phyloP scores from a whole-genome alignment of 176 grass and related monocot species.

The Eragrostis curvula region DNA sequence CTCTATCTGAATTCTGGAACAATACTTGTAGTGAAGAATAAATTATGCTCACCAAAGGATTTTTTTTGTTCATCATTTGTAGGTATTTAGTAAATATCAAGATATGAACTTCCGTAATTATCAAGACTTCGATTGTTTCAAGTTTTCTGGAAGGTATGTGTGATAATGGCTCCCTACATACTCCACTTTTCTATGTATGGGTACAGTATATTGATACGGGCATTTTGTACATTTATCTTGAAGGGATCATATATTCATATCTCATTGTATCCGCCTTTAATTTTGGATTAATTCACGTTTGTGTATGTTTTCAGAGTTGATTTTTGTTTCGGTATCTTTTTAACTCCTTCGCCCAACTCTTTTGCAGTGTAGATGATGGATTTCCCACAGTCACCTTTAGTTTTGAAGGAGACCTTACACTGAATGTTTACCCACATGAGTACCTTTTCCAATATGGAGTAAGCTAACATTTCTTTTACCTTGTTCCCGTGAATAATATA shows the following conservation, averaged over 20 bases:
- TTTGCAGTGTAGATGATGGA: constrained; percentile 80
- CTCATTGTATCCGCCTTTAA: background rate
- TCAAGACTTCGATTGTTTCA: constrained; percentile 79
- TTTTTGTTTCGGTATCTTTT: constrained; percentile 18
- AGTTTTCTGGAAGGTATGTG: constrained; percentile 77
- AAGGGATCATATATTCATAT: constrained; percentile 23
- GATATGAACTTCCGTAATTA: constrained; percentile 46
- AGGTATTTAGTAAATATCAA: constrained; percentile 71
- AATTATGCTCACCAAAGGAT: constrained; percentile 22
- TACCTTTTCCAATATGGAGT: constrained; percentile 93
- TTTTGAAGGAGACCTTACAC: constrained; percentile 73
- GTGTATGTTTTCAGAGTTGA: background rate
- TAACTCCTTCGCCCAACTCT: constrained; percentile 29
- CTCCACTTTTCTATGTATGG: background rate
- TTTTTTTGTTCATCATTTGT: constrained; percentile 32
- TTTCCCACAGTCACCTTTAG: constrained; percentile 79
- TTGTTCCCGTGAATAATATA: constrained; percentile 17
- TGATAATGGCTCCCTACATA: constrained; percentile 1
- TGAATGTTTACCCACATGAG: constrained; percentile 90
- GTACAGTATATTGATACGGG: background rate
- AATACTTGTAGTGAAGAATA: background rate
- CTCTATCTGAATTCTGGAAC: background rate
- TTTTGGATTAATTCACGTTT: background rate
- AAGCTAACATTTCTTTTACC: constrained; percentile 41
- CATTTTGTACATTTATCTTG: background rate